Evolutionary conservation across 495 filamentous ascomycete genomes (phyloP).

Genomic region (Collariella sp.): DNA sequence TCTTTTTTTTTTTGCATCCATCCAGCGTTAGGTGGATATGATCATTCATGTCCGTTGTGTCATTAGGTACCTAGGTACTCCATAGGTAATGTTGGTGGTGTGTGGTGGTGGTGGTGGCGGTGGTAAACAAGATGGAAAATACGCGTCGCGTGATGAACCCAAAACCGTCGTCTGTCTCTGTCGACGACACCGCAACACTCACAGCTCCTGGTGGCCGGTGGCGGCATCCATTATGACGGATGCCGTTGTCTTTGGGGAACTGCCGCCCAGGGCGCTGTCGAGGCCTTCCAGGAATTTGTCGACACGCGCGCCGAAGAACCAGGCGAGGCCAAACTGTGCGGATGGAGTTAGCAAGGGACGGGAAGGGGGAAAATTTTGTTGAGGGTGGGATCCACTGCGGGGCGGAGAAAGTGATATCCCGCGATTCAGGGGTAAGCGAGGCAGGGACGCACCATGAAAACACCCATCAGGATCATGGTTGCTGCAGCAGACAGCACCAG

Average conservation of each 20-base stretch:
- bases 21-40: too few relatives aligned
- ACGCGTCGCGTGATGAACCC: neutral
- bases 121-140: conserved; percentile 3
- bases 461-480: conserved; percentile 31
- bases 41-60: neutral
- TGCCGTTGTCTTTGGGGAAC: conserved; percentile 15
- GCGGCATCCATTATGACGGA: conserved; percentile 8
- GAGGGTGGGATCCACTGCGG: neutral
- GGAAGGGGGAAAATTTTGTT: neutral
- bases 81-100: too few relatives aligned
- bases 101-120: neutral
- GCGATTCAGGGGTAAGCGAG: neutral
- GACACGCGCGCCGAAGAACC: conserved; percentile 54
- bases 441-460: conserved; percentile 37
- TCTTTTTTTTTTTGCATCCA: too few relatives aligned
- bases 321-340: conserved; percentile 56
- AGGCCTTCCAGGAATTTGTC: conserved; percentile 38
- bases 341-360: neutral
- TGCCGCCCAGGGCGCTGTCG: conserved; percentile 17
- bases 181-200: conserved; percentile 7
- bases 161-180: conserved; percentile 1
- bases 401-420: conserved; percentile 2
- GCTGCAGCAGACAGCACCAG: conserved; percentile 28
- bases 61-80: neutral
- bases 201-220: conserved; percentile 40